Conservation (phyloP, 2,329 filamentous ascomycete genomes). For the Pezicula carpinea region DNA sequence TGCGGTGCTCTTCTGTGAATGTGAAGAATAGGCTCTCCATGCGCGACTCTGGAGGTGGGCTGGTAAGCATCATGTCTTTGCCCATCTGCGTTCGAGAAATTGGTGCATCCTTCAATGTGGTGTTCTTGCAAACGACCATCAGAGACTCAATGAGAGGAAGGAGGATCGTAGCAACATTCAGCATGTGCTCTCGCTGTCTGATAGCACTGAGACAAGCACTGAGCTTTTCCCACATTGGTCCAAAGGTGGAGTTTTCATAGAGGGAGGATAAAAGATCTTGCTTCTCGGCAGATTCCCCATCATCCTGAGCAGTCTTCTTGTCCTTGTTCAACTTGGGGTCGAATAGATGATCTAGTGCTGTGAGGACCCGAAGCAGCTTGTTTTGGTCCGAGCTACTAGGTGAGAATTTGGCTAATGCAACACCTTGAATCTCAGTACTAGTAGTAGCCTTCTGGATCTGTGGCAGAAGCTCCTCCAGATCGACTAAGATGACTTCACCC, state of each 20-base stretch:
- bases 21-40: constrained; percentile 93
- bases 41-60: constrained; percentile 70
- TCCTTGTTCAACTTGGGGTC: constrained; percentile 63
- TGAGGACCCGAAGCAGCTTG: constrained; percentile 86
- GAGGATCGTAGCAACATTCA: constrained; percentile 94
- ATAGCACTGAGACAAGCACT: constrained; percentile 86
- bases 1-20: constrained; percentile 95
- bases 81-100: constrained; percentile 31
- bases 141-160: constrained; percentile 91
- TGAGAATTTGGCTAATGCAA: constrained; percentile 92
- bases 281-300: constrained; percentile 58
- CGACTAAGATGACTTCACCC: constrained; percentile 77
- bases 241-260: constrained; percentile 88
- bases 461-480: constrained; percentile 78
- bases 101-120: constrained; percentile 46
- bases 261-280: constrained; percentile 81
- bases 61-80: constrained; percentile 70
- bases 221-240: constrained; percentile 85
- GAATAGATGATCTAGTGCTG: constrained; percentile 92
- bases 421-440: constrained; percentile 90
- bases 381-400: constrained; percentile 94
- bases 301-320: constrained; percentile 40
- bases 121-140: constrained; percentile 99
- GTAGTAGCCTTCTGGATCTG: constrained; percentile 84
- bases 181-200: constrained; percentile 86